Conservation (phyloP, 2,329 filamentous ascomycete species). For the Thielaviopsis punctulata region DNA sequence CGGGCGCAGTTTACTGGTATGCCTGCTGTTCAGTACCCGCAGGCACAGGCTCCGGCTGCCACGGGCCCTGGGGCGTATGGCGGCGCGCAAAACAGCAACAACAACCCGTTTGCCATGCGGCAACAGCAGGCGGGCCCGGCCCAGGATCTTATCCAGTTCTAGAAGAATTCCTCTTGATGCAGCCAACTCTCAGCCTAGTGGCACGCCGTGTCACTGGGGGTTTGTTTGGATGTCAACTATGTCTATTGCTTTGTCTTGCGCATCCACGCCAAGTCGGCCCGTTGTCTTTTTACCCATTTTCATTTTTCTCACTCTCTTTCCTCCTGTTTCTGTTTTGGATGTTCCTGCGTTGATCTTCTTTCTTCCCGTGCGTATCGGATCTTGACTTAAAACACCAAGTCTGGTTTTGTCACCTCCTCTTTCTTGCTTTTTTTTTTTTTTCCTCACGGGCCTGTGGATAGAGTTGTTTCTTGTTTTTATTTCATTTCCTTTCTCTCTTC, state of each 20-base stretch:
- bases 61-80: constrained; percentile 41
- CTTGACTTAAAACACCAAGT: not conserved
- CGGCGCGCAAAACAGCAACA: constrained; percentile 32
- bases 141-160: constrained; percentile 48
- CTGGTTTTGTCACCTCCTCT: not conserved
- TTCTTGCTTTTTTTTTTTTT: not conserved
- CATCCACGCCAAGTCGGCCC: constrained; percentile 10
- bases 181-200: not conserved
- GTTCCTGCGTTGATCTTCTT: not conserved
- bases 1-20: constrained; percentile 68
- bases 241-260: constrained; percentile 14
- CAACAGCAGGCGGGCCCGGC: constrained; percentile 30
- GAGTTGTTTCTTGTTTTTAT: not conserved
- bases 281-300: not conserved
- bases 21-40: constrained; percentile 39
- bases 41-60: constrained; percentile 34
- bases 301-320: not conserved
- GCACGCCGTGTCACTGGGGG: too few relatives aligned
- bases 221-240: constrained; percentile 14
- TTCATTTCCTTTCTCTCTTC: not conserved
- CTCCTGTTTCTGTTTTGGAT: not conserved
- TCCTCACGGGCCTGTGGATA: not conserved
- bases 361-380: not conserved
- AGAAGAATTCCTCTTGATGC: constrained; percentile 13
- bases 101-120: constrained; percentile 33